Conservation (phyloP, 108 stramenopile genomes). For the Fragilariopsis cylindrus region DNA sequence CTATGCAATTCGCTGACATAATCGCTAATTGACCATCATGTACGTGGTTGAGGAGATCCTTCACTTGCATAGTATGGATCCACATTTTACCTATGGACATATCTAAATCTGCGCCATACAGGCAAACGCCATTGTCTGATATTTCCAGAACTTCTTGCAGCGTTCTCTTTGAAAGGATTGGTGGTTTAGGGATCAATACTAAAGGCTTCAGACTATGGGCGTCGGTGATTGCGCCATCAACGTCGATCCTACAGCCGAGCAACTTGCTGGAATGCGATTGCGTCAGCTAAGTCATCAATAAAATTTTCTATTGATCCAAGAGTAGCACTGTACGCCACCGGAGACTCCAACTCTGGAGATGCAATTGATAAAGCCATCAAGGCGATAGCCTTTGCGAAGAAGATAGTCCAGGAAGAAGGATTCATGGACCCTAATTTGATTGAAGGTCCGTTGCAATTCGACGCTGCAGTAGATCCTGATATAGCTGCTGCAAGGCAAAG, state of each 20-base stretch:
- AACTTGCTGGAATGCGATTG: constrained; percentile 48
- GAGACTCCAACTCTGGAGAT: constrained; percentile 28
- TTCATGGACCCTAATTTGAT: constrained; percentile 25
- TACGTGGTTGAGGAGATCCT: background rate
- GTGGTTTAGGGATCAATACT: background rate
- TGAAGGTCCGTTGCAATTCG: constrained; percentile 48
- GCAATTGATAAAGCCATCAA: constrained; percentile 44
- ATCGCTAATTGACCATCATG: constrained; percentile 3
- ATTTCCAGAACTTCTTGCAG: constrained; percentile 1
- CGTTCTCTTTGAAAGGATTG: background rate
- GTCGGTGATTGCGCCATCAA: constrained; percentile 52
- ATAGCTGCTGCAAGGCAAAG: constrained; percentile 44
- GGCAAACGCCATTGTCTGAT: constrained; percentile 5
- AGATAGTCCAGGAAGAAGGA: constrained; percentile 31
- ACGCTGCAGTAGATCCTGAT: constrained; percentile 39
- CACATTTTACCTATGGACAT: background rate
- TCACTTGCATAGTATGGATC: constrained; percentile 9
- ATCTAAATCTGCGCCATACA: constrained; percentile 6
- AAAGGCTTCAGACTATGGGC: constrained; percentile 8
- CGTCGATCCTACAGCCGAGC: constrained; percentile 40
- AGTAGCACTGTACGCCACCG: constrained; percentile 49
- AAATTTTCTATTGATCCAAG: constrained; percentile 46
- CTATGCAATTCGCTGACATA: background rate
- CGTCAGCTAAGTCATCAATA: constrained; percentile 32
- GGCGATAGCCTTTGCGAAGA: constrained; percentile 28